Evolutionary conservation across 2,329 filamentous ascomycete genomes (phyloP), one percentile per base, ranked within the genome.

Genomic region (Colletotrichum graminicola): DNA sequence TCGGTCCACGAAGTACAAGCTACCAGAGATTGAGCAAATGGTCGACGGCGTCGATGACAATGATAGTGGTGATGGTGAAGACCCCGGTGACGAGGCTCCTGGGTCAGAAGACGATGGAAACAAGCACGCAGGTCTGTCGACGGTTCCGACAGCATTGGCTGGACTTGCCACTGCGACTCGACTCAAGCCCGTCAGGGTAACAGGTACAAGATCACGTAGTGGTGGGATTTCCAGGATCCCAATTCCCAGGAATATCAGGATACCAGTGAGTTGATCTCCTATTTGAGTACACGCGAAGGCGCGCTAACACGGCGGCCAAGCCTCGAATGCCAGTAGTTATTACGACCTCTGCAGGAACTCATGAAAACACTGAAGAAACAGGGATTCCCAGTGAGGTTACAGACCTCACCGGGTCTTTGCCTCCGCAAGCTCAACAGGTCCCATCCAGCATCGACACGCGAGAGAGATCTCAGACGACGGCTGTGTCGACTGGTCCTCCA

Each of bases 61-160:
- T 43, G n/a, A 72, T 10, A 43, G 71, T 47, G 47, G 71, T 47
- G 57, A 73, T 52, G 47, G 67, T 29, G 32, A 67, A 32, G 29
- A 23, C n/a, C 12, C 10, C 18, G 29, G 16, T n/a, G 32, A 64
- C 23, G n/a, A 52, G 23, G 29, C n/a, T 18, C 34, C 26, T 6
- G 47, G 14, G 12, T 1, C 47, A 16, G 10, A 45, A 16, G 49
- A 34, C 16, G 41, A 43, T 21, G 29, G 39, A 5, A 7, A 8
- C 14, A 1, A 34, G 18, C 36, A 32, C 12, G 26, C 18, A 23
- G 49, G 26, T 21, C 45, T 16, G 14, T 16, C 18, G 18, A 54
- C 12, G 39, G 26, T 26, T 29, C 39, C 61, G 18, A 63, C 47
- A 43, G 61, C 47, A 23, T 43, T 63, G 49, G 61, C 61, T 34